Evolutionary conservation across 192 early-diverging fungal species (phyloP).

Genomic region (Coemansia sp.): DNA sequence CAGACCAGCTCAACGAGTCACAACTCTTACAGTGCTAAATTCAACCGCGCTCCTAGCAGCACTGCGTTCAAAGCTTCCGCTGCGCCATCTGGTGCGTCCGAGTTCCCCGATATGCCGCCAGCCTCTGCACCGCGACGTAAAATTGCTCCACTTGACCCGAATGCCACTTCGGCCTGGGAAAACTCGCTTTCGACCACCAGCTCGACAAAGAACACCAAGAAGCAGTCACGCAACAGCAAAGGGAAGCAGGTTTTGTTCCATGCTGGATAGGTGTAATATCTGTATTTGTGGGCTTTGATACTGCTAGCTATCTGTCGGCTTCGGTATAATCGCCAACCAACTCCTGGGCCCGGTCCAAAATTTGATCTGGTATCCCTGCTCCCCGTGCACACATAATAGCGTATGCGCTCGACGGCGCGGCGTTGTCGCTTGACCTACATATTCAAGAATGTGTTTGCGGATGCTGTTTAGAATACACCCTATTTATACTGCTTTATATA

Average conservation of each 20-base stretch:
- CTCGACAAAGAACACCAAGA: conserved; percentile 5
- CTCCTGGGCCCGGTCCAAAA: conserved; percentile 16
- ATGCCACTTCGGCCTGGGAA: conserved; percentile 38
- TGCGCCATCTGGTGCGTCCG: conserved; percentile 1
- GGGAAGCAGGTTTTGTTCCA: conserved; percentile 33
- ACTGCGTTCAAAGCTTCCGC: neutral
- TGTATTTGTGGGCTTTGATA: neutral
- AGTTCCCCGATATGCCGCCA: conserved; percentile 36
- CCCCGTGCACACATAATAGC: conserved; percentile 25
- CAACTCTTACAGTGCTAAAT: conserved; percentile 29
- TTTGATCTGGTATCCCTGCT: conserved; percentile 24
- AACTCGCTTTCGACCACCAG: neutral
- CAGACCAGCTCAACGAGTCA: neutral
- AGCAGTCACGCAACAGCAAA: conserved; percentile 26
- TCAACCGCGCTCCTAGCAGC: neutral
- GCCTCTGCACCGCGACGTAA: conserved; percentile 13
- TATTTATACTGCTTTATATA: neutral
- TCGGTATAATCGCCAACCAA: conserved; percentile 1
- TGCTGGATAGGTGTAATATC: neutral
- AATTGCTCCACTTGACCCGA: conserved; percentile 29
- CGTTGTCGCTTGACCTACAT: conserved; percentile 8
- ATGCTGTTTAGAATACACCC: neutral
- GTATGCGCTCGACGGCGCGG: neutral
- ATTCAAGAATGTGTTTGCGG: neutral
- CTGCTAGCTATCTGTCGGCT: neutral